Conservation (phyloP, 108 stramenopile species). For the Cyclotella choctawhatcheeana region DNA sequence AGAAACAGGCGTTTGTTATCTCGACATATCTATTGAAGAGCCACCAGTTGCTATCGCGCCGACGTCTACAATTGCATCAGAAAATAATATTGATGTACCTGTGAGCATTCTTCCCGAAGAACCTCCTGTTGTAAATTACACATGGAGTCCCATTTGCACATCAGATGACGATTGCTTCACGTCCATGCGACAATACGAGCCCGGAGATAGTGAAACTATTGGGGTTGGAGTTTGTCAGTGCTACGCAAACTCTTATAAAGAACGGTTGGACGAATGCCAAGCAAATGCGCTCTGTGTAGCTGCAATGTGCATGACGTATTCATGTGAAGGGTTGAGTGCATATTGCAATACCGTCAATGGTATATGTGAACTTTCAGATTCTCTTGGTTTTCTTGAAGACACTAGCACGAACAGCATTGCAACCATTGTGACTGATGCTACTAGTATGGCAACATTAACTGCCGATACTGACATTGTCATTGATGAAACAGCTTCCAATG, state of each 20-base stretch:
- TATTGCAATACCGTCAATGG: neutral
- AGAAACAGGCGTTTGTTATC: neutral
- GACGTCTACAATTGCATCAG: neutral
- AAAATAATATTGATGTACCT: no score
- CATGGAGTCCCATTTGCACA: neutral
- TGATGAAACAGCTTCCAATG: neutral
- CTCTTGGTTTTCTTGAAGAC: neutral
- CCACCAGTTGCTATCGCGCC: neutral
- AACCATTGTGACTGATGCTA: neutral
- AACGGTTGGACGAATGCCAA: constrained; percentile 19
- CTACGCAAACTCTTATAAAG: neutral
- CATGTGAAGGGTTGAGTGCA: constrained; percentile 46
- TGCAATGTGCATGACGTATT: constrained; percentile 56
- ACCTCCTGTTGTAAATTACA: neutral
- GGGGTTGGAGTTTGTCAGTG: constrained; percentile 13
- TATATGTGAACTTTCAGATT: neutral
- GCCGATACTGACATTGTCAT: neutral
- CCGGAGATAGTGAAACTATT: constrained; percentile 13
- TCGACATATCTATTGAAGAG: neutral
- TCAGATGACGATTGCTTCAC: constrained; percentile 7
- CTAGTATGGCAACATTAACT: neutral
- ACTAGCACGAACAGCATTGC: neutral
- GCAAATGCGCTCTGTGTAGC: constrained; percentile 18
- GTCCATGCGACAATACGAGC: constrained; percentile 42
- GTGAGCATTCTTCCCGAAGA: neutral